Percentiles rank a stretch among this genome's conserved stretches.
These are phyloP conservation scores for Acaromyces ingoldii DNA, from an alignment of 1,284 basidiomycete genomes.

Conservation along the genomic window DNA sequence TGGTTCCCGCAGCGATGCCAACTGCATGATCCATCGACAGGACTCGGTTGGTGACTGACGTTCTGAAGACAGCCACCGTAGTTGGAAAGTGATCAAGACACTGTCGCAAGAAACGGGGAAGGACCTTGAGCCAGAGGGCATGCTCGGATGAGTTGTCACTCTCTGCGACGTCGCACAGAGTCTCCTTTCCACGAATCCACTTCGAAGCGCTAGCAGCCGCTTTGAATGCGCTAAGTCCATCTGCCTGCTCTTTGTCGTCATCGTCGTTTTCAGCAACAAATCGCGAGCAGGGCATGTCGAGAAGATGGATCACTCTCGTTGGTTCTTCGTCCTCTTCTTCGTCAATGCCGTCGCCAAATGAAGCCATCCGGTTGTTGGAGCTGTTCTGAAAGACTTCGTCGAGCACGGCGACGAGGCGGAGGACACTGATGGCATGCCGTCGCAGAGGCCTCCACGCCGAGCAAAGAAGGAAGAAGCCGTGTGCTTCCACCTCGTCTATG, in stretches of 20 bases:
- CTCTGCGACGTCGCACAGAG: conserved; percentile 49
- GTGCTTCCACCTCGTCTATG: conserved; percentile 63
- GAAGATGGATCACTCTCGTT: conserved; percentile 34
- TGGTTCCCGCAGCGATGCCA: conserved; percentile 47
- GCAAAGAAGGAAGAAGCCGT: conserved; percentile 69
- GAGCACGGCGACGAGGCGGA: conserved; percentile 41
- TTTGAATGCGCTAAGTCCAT: conserved; percentile 28
- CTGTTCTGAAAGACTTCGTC: conserved; percentile 35
- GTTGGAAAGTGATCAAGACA: conserved; percentile 51
- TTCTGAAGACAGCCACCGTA: conserved; percentile 51
- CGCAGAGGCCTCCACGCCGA: conserved; percentile 63
- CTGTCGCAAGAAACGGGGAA: conserved; percentile 52
- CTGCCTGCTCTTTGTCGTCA: conserved; percentile 16
- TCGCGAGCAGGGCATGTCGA: conserved; percentile 28
- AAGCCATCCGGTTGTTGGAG: conserved; percentile 18
- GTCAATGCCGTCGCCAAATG: conserved; percentile 43
- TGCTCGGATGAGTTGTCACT: conserved; percentile 53
- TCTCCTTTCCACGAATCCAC: conserved; percentile 15
- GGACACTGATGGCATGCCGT: conserved; percentile 47
- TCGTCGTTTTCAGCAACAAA: conserved; percentile 9
- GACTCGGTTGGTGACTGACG: conserved; percentile 49
- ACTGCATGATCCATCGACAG: conserved; percentile 53
- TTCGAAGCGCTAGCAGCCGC: conserved; percentile 12
- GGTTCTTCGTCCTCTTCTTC: conserved; percentile 33
- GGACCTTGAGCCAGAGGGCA: conserved; percentile 52